Evolutionary conservation across 73 alveolate species (phyloP).

Genomic region (Tetrahymena elliotti): DNA sequence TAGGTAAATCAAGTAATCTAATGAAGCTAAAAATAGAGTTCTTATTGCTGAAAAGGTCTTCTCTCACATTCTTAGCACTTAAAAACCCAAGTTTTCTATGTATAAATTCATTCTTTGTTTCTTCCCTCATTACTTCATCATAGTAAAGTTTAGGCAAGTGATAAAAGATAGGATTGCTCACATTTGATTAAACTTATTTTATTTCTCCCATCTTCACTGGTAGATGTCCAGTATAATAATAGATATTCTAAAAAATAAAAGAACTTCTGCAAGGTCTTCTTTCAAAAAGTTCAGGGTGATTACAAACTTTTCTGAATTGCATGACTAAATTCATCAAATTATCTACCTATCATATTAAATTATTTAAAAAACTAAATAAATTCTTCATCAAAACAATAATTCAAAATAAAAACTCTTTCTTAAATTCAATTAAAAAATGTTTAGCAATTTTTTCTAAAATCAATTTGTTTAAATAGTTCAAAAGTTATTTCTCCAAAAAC

Average conservation of each 20-base stretch:
- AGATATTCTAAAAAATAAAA: conserved; percentile 61
- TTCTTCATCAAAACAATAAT: too few species aligned
- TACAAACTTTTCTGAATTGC: conserved; percentile 94
- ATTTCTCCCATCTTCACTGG: conserved; percentile 33
- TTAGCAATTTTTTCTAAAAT: too few species aligned
- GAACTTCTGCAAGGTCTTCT: conserved; percentile 92
- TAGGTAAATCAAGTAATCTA: not conserved
- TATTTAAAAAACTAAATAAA: not conserved
- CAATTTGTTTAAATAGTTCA: too few species aligned
- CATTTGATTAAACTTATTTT: conserved; percentile 31
- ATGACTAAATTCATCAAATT: conserved; percentile 93
- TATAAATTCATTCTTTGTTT: not conserved
- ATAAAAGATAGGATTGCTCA: conserved; percentile 59
- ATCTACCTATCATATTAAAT: conserved; percentile 44
- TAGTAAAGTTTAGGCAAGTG: conserved; percentile 77
- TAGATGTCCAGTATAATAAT: conserved; percentile 41
- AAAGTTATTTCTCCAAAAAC: too few species aligned
- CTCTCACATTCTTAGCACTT: not conserved
- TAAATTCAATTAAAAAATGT: too few species aligned
- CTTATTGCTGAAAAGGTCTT: conserved; percentile 1
- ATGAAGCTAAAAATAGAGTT: conserved; percentile 5
- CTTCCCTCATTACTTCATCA: conserved; percentile 52
- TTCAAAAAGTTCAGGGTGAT: conserved; percentile 96
- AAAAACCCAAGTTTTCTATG: not conserved
- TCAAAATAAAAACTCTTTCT: too few species aligned